Conservation (phyloP, 495 filamentous ascomycete species). For the Podospora conica region DNA sequence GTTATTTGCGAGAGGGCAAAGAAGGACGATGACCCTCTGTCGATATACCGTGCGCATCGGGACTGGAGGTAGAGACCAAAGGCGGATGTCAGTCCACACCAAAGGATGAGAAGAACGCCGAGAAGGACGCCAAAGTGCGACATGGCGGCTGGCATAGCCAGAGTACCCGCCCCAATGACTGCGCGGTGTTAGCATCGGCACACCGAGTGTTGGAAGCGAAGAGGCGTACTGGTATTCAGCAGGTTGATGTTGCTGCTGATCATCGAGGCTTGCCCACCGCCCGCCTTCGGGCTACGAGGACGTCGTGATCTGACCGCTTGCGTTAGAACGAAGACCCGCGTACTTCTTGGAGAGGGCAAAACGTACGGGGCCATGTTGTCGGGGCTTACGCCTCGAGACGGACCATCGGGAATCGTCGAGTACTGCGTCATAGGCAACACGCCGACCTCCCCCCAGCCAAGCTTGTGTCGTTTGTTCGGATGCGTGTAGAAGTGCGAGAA, state of each 20-base stretch:
- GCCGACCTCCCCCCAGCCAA: neutral
- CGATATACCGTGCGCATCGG: slow-evolving; percentile 84
- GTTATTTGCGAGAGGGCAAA: slow-evolving; percentile 93
- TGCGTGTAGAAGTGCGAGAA: neutral
- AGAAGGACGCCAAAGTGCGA: slow-evolving; percentile 85
- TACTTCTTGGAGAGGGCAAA: neutral
- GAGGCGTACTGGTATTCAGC: slow-evolving; percentile 72
- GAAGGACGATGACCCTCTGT: slow-evolving; percentile 73
- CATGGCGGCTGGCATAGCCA: slow-evolving; percentile 91
- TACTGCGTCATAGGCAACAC: slow-evolving; percentile 39
- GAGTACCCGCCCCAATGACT: slow-evolving; percentile 90
- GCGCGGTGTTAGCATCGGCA: neutral
- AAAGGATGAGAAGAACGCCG: slow-evolving; percentile 77
- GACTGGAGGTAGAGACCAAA: slow-evolving; percentile 95
- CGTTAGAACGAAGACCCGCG: neutral
- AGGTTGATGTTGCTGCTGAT: slow-evolving; percentile 89
- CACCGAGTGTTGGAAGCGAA: neutral
- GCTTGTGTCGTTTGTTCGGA: neutral
- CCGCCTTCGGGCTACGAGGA: slow-evolving; percentile 36
- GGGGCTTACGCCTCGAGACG: slow-evolving; percentile 17
- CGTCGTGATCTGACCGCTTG: slow-evolving; percentile 25
- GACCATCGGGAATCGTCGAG: slow-evolving; percentile 35
- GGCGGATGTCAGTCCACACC: slow-evolving; percentile 80
- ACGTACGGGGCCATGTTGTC: slow-evolving; percentile 40
- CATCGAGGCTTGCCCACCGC: slow-evolving; percentile 75